Evolutionary conservation across 2,329 filamentous ascomycete genomes (phyloP), one percentile per base, ranked within the genome.

Genomic region (Fusarium coffeatum): DNA sequence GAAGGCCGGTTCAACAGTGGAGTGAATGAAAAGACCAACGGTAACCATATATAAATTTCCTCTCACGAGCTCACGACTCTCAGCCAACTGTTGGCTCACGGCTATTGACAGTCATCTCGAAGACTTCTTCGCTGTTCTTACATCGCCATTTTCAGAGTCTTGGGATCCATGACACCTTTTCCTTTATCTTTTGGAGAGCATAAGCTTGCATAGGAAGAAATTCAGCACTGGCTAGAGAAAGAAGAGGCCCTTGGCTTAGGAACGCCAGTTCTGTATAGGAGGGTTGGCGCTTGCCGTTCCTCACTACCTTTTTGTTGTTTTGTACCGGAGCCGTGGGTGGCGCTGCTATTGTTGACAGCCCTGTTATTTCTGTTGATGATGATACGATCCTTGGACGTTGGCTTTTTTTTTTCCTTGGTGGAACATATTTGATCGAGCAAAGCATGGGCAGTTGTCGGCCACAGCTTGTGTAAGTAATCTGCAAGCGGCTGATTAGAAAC

Each of bases 41-140:
- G 64, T 64, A 70, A 69, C 74, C 68, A 73, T 72, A 73, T 74
- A 77, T 77, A 76, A 73, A 75, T 71, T 71, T 76, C 74, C 69
- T 76, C 76, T 79, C 75, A 79, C 78, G 77, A 79, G 76, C 69
- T 74, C 72, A 78, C 75, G 77, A 73, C 61, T 58, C 76, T 58
- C 69, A 73, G 72, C 64, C 68, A 66, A 62, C 59, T 70, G 58
- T 62, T 62, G 61, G 58, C 64, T 66, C 67, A 73, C 65, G 68
- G 64, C 61, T 59, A 45, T 69, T 71, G 66, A 50, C 60, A 50
- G 41, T 55, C 60, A 50, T 64, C 56, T 60, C 62, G 71, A 76
- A 74, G 72, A 62, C 69, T 73, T 73, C 66, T 76, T 73, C 69
- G 62, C 43, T 49, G 46, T 55, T 66, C 51, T 64, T 59, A 58